These are phyloP conservation scores for Pontederia crassipes DNA, from an alignment of 176 grass and related monocot genomes.

Conservation along the genomic window DNA sequence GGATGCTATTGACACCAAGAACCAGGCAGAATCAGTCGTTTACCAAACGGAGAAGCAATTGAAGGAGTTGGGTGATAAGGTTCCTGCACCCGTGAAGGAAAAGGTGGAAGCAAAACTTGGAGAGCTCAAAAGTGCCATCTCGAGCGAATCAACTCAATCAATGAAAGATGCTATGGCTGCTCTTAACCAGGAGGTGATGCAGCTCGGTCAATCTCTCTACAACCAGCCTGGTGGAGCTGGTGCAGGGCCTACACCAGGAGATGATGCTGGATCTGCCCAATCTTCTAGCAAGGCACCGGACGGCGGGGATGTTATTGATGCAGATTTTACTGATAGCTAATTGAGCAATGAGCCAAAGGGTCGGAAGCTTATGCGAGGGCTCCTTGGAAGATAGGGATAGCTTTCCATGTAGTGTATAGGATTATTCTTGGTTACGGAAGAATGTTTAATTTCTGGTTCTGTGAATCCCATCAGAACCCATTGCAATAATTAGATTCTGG, in stretches of 20 bases:
- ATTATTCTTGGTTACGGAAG: too few species aligned
- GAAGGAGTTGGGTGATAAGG: conserved; percentile 87
- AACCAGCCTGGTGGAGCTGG: conserved; percentile 46
- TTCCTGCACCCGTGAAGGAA: conserved; percentile 63
- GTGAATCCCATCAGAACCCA: too few species aligned
- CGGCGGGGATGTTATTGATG: conserved; percentile 77
- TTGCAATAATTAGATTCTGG: too few species aligned
- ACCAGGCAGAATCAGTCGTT: conserved; percentile 77
- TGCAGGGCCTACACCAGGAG: conserved; percentile 31
- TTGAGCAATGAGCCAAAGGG: not conserved
- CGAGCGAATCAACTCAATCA: conserved; percentile 54
- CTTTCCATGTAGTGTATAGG: too few species aligned
- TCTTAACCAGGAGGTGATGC: conserved; percentile 93
- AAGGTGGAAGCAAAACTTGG: conserved; percentile 69
- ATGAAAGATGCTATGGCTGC: conserved; percentile 80
- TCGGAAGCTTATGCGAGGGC: too few species aligned
- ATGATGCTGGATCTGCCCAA: conserved; percentile 25
- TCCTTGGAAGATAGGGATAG: too few species aligned
- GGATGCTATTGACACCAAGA: conserved; percentile 92
- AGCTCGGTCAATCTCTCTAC: conserved; percentile 80
- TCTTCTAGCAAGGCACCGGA: conserved; percentile 38
- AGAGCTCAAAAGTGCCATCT: conserved; percentile 68
- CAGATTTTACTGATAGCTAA: conserved; percentile 81
- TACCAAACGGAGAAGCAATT: conserved; percentile 97
- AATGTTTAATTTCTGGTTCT: too few species aligned